Conservation (phyloP, 176 grass and related monocot genomes). For the Sorghum bicolor region DNA sequence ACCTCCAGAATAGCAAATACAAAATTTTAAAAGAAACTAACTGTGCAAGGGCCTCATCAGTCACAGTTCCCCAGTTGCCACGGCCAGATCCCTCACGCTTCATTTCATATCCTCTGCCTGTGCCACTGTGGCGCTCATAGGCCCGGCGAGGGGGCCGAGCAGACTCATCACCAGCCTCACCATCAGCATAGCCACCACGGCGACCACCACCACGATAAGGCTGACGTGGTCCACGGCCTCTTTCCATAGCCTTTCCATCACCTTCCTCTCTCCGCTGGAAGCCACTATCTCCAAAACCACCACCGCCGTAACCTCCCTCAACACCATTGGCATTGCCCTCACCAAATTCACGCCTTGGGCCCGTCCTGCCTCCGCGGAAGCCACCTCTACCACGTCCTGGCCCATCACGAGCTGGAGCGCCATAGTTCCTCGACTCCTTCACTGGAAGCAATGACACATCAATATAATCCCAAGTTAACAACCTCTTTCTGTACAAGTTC, state of each 20-base stretch:
- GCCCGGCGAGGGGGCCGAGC: conserved; percentile 22
- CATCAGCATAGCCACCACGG: conserved; percentile 38
- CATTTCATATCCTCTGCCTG: conserved; percentile 61
- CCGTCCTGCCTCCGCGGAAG: conserved; percentile 44
- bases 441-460: conserved; percentile 23
- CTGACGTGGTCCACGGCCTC: conserved; percentile 37
- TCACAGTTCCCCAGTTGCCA: conserved; percentile 65
- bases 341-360: conserved; percentile 39
- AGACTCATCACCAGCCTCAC: conserved; percentile 50
- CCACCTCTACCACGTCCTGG: conserved; percentile 42
- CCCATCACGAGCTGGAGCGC: conserved; percentile 44
- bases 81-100: conserved; percentile 75
- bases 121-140: conserved; percentile 71
- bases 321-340: conserved; percentile 37
- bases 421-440: conserved; percentile 57
- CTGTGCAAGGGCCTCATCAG: conserved; percentile 54
- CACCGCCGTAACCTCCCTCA: conserved; percentile 28
- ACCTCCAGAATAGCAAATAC: not conserved
- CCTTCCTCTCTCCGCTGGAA: conserved; percentile 24
- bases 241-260: conserved; percentile 41
- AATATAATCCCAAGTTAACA: not conserved
- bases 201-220: conserved; percentile 49
- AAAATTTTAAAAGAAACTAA: conserved; percentile 28
- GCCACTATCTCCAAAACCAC: conserved; percentile 28
- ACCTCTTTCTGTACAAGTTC: not conserved